Conservation (phyloP, 2,329 filamentous ascomycete species). For the Xylariales sp. region DNA sequence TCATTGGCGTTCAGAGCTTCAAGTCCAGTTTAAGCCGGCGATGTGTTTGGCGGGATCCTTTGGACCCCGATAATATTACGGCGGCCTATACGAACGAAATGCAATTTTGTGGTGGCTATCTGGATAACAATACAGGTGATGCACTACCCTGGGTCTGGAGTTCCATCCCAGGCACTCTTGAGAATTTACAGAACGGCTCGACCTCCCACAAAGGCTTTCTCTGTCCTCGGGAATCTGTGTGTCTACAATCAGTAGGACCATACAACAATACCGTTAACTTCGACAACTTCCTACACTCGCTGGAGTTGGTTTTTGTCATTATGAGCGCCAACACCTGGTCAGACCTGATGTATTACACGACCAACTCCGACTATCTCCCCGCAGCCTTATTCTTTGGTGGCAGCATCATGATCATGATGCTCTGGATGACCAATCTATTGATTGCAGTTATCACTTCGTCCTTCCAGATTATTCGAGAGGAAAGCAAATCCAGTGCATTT, state of each 20-base stretch:
- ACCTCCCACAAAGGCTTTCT: slow-evolving; percentile 73
- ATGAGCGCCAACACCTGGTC: slow-evolving; percentile 98
- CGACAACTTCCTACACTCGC: slow-evolving; percentile 86
- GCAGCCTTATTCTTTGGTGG: slow-evolving; percentile 73
- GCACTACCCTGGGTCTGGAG: slow-evolving; percentile 64
- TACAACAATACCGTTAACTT: slow-evolving; percentile 86
- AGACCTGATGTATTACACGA: slow-evolving; percentile 90
- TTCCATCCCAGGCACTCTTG: slow-evolving; percentile 28
- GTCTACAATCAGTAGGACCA: slow-evolving; percentile 74
- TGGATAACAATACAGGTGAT: slow-evolving; percentile 54
- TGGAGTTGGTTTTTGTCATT: slow-evolving; percentile 94
- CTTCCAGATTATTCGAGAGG: slow-evolving; percentile 96
- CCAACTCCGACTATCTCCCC: slow-evolving; percentile 83
- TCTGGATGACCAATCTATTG: slow-evolving; percentile 92
- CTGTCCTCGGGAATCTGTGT: slow-evolving; percentile 79
- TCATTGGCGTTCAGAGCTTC: slow-evolving; percentile 95
- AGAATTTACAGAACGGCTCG: slow-evolving; percentile 46
- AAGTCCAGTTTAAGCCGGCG: slow-evolving; percentile 74
- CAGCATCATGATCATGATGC: slow-evolving; percentile 82
- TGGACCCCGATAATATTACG: slow-evolving; percentile 47
- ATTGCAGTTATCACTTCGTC: slow-evolving; percentile 98
- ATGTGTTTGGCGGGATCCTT: slow-evolving; percentile 72
- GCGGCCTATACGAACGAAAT: slow-evolving; percentile 58
- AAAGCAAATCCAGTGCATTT: slow-evolving; percentile 91
- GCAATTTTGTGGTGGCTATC: slow-evolving; percentile 82